Conservation (phyloP, 352 stramenopile species). For the Pythium utonaiense region DNA sequence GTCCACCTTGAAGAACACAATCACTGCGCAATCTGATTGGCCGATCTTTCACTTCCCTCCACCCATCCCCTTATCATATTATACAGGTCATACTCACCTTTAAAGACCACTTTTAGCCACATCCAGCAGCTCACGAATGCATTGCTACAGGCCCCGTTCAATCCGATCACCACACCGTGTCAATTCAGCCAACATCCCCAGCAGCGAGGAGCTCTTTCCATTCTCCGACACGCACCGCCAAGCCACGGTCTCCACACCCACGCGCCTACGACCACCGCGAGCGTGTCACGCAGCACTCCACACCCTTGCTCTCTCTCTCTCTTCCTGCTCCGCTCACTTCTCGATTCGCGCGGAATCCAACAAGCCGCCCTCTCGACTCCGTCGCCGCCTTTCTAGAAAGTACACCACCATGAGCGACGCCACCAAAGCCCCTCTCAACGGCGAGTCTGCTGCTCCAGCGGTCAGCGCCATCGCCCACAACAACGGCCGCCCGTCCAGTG, state of each 20-base stretch:
- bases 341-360: background rate
- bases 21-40: constrained; percentile 8
- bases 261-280: background rate
- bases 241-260: background rate
- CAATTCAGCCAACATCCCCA: constrained; percentile 15
- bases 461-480: constrained; percentile 2
- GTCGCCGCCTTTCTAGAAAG: background rate
- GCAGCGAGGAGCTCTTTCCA: background rate
- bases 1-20: constrained; percentile 7
- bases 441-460: constrained; percentile 3
- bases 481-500: background rate
- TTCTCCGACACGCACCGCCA: background rate
- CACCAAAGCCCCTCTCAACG: constrained; percentile 1
- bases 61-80: background rate
- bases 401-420: background rate
- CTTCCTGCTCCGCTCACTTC: background rate
- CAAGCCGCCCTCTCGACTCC: background rate
- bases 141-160: background rate
- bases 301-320: no score
- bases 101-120: background rate
- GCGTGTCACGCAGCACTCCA: no score
- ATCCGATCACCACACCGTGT: background rate
- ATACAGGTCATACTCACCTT: background rate
- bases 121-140: background rate
- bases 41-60: background rate